Evolutionary conservation across 179 eudicot genomes (phyloP).

Genomic region (Spinacia oleracea): DNA sequence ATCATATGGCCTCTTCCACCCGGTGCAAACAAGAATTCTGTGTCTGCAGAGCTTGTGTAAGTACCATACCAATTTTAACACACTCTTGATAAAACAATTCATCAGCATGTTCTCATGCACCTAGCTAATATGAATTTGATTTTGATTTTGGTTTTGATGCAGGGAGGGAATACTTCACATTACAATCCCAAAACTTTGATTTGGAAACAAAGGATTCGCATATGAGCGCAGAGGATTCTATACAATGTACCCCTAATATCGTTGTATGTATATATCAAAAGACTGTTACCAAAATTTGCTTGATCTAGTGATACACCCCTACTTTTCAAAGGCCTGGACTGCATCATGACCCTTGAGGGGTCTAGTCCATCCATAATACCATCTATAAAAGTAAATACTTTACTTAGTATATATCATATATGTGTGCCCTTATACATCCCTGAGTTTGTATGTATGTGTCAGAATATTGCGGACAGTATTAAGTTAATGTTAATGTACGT

Average conservation of each 20-base stretch:
- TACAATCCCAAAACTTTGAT: conserved; percentile 47
- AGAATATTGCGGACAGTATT: too few relatives aligned
- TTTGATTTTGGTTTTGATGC: conserved; percentile 39
- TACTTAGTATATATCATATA: conserved; percentile 4
- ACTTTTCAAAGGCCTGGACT: neutral
- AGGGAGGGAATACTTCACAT: conserved; percentile 75
- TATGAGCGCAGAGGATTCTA: neutral
- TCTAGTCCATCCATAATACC: neutral
- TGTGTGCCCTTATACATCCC: conserved; percentile 5
- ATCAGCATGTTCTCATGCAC: neutral
- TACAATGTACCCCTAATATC: conserved; percentile 1
- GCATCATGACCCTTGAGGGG: neutral
- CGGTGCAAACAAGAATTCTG: conserved; percentile 49
- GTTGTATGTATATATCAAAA: conserved; percentile 5
- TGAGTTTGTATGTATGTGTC: neutral
- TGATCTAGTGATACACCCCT: neutral
- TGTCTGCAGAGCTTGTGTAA: conserved; percentile 80
- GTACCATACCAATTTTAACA: conserved; percentile 19
- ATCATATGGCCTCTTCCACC: conserved; percentile 67
- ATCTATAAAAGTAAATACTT: neutral
- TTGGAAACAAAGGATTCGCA: conserved; percentile 10
- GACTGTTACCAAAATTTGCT: neutral
- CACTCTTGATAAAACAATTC: neutral
- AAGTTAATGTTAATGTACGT: neutral
- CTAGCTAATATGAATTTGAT: conserved; percentile 1